Evolutionary conservation across 2,329 filamentous ascomycete species (phyloP).

Genomic region (Fusarium odoratissimum): DNA sequence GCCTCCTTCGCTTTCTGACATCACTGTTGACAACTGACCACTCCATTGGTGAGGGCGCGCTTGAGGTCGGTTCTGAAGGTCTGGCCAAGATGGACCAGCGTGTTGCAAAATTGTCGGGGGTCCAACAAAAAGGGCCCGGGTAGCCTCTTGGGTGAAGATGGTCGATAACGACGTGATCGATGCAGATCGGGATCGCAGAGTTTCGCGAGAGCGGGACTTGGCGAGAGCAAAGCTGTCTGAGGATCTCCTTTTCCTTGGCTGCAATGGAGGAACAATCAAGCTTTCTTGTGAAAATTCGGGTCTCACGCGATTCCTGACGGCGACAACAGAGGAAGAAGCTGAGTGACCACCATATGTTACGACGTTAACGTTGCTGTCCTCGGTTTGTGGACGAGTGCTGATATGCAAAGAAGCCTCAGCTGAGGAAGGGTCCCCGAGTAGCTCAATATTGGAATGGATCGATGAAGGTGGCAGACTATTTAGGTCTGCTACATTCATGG

Average conservation of each 20-base stretch:
- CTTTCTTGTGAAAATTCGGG: conserved; percentile 71
- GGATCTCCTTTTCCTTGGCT: conserved; percentile 59
- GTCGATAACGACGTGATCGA: conserved; percentile 69
- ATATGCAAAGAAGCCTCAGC: conserved; percentile 53
- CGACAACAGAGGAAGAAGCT: conserved; percentile 53
- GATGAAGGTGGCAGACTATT: conserved; percentile 57
- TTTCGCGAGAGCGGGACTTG: conserved; percentile 64
- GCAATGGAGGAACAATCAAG: conserved; percentile 66
- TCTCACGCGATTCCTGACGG: conserved; percentile 48
- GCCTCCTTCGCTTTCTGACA: conserved; percentile 69
- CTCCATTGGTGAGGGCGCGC: conserved; percentile 69
- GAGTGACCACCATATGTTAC: conserved; percentile 60
- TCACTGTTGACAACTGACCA: conserved; percentile 71
- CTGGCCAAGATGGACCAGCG: conserved; percentile 38
- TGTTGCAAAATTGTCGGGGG: conserved; percentile 45
- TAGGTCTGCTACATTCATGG: conserved; percentile 48
- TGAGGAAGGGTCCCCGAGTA: conserved; percentile 64
- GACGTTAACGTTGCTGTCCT: conserved; percentile 63
- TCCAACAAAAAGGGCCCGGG: conserved; percentile 48
- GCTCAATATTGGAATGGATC: conserved; percentile 62
- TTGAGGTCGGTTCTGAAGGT: conserved; percentile 33
- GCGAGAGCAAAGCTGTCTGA: conserved; percentile 62
- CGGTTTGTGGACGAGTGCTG: conserved; percentile 50
- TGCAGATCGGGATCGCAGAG: conserved; percentile 62
- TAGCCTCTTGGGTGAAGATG: conserved; percentile 62